Conservation (phyloP, 2,329 filamentous ascomycete genomes). For the Aspergillus proliferans region DNA sequence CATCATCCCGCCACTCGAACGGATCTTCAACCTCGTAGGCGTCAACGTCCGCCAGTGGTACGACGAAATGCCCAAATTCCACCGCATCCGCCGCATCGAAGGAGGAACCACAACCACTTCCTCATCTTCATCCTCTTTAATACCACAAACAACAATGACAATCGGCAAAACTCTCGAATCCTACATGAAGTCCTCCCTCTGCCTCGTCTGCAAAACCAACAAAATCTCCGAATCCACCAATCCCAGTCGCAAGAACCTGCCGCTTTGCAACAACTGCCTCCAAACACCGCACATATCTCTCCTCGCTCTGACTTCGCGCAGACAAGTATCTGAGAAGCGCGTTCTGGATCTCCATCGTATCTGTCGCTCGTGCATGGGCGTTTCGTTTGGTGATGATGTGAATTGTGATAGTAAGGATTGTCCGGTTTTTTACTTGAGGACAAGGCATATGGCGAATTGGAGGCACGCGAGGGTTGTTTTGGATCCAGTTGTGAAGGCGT, state of each 20-base stretch:
- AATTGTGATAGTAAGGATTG: slow-evolving; percentile 86
- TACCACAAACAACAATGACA: slow-evolving; percentile 25
- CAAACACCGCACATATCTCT: slow-evolving; percentile 51
- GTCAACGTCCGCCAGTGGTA: slow-evolving; percentile 89
- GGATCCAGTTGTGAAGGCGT: slow-evolving; percentile 29
- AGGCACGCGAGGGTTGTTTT: slow-evolving; percentile 31
- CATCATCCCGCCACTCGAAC: slow-evolving; percentile 85
- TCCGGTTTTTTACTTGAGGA: slow-evolving; percentile 70
- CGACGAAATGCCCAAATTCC: slow-evolving; percentile 91
- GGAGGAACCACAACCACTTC: slow-evolving; percentile 7
- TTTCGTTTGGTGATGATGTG: slow-evolving; percentile 70
- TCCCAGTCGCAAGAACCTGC: slow-evolving; percentile 30
- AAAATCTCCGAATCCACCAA: slow-evolving; percentile 28
- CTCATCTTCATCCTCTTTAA: background rate
- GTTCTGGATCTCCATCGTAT: slow-evolving; percentile 60
- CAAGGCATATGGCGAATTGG: slow-evolving; percentile 31
- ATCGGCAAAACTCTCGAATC: slow-evolving; percentile 73
- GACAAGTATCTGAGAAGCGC: slow-evolving; percentile 59
- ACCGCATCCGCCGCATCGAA: slow-evolving; percentile 63
- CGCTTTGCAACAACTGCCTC: slow-evolving; percentile 36
- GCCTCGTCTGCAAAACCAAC: slow-evolving; percentile 66
- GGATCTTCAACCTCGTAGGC: slow-evolving; percentile 93
- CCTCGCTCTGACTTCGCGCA: slow-evolving; percentile 55
- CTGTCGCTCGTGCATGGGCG: slow-evolving; percentile 72
- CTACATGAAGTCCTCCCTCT: slow-evolving; percentile 80